These are phyloP conservation scores for Ogataea philodendri DNA, from an alignment of 805 yeast genomes.

Conservation along the genomic window DNA sequence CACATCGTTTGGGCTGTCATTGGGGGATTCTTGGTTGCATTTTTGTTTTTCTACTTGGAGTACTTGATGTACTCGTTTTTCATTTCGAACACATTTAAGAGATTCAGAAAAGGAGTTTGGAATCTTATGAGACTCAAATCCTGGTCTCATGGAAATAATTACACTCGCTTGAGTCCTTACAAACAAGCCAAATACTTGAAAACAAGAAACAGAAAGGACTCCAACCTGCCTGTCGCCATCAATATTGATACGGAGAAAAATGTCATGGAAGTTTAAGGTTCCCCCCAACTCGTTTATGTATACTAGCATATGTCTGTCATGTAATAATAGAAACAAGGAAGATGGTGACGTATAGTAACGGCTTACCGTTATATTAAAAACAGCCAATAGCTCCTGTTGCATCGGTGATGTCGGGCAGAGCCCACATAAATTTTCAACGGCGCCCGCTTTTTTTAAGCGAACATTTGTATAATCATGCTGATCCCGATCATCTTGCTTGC, in stretches of 20 bases:
- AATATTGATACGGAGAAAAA: constrained; percentile 36
- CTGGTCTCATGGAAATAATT: constrained; percentile 25
- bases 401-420: constrained; percentile 10
- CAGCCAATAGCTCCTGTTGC: constrained; percentile 3
- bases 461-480: constrained; percentile 2
- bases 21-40: constrained; percentile 63
- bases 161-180: constrained; percentile 21
- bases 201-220: constrained; percentile 47
- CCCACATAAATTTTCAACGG: constrained; percentile 3
- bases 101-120: constrained; percentile 23
- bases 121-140: constrained; percentile 24
- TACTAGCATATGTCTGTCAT: constrained; percentile 10
- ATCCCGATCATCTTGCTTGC: background rate
- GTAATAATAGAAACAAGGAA: constrained; percentile 8
- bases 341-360: too few relatives aligned
- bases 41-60: constrained; percentile 44
- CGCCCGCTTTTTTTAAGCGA: background rate
- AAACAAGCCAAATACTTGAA: constrained; percentile 27
- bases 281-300: constrained; percentile 2
- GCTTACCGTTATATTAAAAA: too few relatives aligned
- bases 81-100: constrained; percentile 24
- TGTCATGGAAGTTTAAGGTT: constrained; percentile 21
- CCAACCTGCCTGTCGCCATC: constrained; percentile 46
- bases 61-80: constrained; percentile 41
- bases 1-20: constrained; percentile 73